Percentiles rank a stretch among this genome's conserved stretches.
These are phyloP conservation scores for Epichloe uncinata DNA, from an alignment of 2,329 filamentous ascomycete genomes.

Conservation along the genomic window DNA sequence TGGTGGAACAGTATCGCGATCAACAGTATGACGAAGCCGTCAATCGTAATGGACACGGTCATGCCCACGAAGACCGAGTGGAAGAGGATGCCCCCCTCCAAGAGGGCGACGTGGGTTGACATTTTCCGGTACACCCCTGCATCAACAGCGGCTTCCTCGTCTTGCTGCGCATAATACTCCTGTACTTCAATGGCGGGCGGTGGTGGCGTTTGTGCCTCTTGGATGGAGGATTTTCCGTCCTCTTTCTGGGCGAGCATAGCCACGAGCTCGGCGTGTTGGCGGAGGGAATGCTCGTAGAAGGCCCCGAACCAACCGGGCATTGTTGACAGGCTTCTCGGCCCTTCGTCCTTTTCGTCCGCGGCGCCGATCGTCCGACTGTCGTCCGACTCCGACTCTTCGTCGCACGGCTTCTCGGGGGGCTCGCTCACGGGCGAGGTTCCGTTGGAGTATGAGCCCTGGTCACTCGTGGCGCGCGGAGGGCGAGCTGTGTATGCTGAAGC, in stretches of 20 bases:
- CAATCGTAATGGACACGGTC: constrained; percentile 55
- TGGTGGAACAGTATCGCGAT: constrained; percentile 61
- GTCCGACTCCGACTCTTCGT: not conserved
- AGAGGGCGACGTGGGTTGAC: constrained; percentile 58
- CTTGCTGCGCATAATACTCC: constrained; percentile 15
- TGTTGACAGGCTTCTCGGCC: constrained; percentile 13
- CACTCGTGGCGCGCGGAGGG: not conserved
- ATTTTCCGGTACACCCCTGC: constrained; percentile 43
- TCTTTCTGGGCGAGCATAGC: constrained; percentile 32
- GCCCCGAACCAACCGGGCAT: constrained; percentile 52
- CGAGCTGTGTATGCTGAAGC: not conserved
- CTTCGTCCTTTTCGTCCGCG: constrained; percentile 12
- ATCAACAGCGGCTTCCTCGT: constrained; percentile 31
- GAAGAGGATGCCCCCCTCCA: constrained; percentile 68
- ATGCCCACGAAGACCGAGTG: constrained; percentile 67
- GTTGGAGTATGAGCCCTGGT: not conserved
- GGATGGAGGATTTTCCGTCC: not conserved
- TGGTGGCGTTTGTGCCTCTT: constrained; percentile 11
- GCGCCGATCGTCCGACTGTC: not conserved
- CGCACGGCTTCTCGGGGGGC: not conserved
- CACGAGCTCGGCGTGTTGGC: constrained; percentile 45
- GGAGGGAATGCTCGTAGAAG: constrained; percentile 50
- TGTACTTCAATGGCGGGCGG: constrained; percentile 17
- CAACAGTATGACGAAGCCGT: constrained; percentile 52
- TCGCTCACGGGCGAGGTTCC: not conserved